These are phyloP conservation scores for Leccinum aurantiacum DNA, from an alignment of 768 basidiomycete species.

Conservation along the genomic window DNA sequence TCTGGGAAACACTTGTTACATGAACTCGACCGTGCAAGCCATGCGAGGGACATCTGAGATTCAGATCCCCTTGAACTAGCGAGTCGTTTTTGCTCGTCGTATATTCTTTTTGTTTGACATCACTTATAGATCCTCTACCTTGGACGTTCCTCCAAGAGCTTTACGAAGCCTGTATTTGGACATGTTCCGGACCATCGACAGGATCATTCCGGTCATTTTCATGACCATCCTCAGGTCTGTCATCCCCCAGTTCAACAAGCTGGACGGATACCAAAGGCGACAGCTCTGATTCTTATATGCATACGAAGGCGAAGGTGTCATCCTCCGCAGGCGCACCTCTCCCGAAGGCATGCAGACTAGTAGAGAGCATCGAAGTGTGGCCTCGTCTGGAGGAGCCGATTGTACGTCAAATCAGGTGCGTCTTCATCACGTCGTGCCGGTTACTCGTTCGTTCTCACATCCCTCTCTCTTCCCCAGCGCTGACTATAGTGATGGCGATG, in stretches of 20 bases:
- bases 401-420: constrained; percentile 77
- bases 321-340: constrained; percentile 52
- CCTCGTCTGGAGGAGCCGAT: constrained; percentile 64
- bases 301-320: constrained; percentile 85
- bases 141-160: constrained; percentile 45
- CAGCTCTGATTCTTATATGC: constrained; percentile 66
- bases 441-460: not conserved
- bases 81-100: constrained; percentile 16
- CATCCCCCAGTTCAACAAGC: constrained; percentile 85
- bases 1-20: constrained; percentile 95
- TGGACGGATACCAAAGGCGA: constrained; percentile 17
- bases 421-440: constrained; percentile 8
- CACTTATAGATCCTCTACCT: constrained; percentile 33
- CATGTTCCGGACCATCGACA: constrained; percentile 77
- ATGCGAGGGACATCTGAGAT: constrained; percentile 90
- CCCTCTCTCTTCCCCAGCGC: not conserved
- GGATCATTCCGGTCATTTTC: constrained; percentile 68
- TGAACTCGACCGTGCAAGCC: constrained; percentile 95
- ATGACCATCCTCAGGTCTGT: constrained; percentile 68
- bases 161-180: constrained; percentile 68
- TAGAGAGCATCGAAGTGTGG: constrained; percentile 72
- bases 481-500: constrained; percentile 63
- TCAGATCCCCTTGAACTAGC: constrained; percentile 65
- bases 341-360: constrained; percentile 38
- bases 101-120: not conserved